phyloP scores from a whole-genome alignment of 2,329 filamentous ascomycete species.

The Amphichorda felina region DNA sequence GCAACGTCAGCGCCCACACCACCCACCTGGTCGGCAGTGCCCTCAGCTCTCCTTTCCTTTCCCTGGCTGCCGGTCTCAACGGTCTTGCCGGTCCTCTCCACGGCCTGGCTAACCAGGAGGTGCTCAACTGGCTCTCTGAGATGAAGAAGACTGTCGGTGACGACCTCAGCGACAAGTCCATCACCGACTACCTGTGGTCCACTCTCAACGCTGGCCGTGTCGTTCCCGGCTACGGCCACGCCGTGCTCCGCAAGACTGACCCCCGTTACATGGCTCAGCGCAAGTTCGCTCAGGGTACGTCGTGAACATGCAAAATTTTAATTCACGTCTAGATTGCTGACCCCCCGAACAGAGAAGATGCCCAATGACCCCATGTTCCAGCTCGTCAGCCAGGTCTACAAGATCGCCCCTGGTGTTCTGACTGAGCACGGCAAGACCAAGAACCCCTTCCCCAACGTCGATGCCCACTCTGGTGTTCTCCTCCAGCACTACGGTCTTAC shows the following conservation, averaged over 20 bases:
- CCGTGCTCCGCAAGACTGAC: constrained; percentile 98
- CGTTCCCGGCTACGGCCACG: constrained; percentile 96
- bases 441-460: constrained; percentile 99
- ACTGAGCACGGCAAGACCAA: constrained; percentile 99
- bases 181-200: constrained; percentile 97
- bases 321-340: constrained; percentile 12
- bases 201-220: constrained; percentile 94
- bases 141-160: constrained; percentile 95
- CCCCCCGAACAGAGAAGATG: constrained; percentile 51
- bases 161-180: constrained; percentile 90
- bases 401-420: constrained; percentile 94
- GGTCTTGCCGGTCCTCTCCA: constrained; percentile 96
- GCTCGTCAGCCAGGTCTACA: constrained; percentile 99
- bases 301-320: background rate
- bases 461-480: constrained; percentile 97
- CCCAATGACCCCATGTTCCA: constrained; percentile 99
- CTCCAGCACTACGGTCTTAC: constrained; percentile 99
- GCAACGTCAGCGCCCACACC: constrained; percentile 96
- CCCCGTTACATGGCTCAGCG: constrained; percentile 98
- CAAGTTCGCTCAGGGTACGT: constrained; percentile 68
- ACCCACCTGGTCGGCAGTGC: constrained; percentile 95
- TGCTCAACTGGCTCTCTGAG: constrained; percentile 97
- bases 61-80: constrained; percentile 90
- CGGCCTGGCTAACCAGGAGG: constrained; percentile 99
- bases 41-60: constrained; percentile 95